Percentiles rank a stretch among this genome's conserved stretches.
phyloP scores from a whole-genome alignment of 148 eudicot genomes.

The Spergularia bocconei region DNA sequence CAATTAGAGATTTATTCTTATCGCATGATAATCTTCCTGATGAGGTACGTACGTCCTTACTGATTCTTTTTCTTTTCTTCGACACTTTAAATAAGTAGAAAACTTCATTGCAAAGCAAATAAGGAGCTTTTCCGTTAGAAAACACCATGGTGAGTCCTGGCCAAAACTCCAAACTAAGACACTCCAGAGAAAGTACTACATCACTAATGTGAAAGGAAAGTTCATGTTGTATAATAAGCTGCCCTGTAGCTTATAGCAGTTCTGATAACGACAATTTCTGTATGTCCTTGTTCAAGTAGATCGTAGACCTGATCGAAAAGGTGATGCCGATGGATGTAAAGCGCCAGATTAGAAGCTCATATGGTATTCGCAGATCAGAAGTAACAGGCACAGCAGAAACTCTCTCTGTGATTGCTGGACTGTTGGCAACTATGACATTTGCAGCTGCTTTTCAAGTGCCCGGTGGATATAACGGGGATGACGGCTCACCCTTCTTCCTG shows the following conservation, averaged over 20 bases:
- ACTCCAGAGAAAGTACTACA: too few relatives aligned
- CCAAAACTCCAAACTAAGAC: too few relatives aligned
- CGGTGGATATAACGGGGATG: slow-evolving; percentile 12
- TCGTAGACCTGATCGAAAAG: slow-evolving; percentile 4
- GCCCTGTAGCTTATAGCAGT: not conserved
- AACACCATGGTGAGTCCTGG: too few relatives aligned
- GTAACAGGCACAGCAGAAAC: slow-evolving; percentile 8
- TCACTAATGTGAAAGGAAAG: too few relatives aligned
- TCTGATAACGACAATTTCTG: not conserved
- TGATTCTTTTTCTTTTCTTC: not conserved
- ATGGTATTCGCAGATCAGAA: slow-evolving; percentile 10
- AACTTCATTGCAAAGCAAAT: too few relatives aligned
- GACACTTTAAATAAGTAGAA: too few relatives aligned
- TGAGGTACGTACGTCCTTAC: not conserved
- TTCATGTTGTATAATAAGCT: too few relatives aligned
- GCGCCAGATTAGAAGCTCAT: slow-evolving; percentile 9
- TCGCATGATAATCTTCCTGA: not conserved
- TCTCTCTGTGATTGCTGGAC: slow-evolving; percentile 17
- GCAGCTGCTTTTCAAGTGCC: slow-evolving; percentile 21
- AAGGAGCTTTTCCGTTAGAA: too few relatives aligned
- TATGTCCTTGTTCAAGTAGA: not conserved
- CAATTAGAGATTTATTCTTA: not conserved
- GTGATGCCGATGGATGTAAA: not conserved
- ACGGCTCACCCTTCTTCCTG: not conserved
- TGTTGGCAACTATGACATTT: slow-evolving; percentile 18